phyloP scores from a whole-genome alignment of 1,139 yeast genomes.

The Pichia sp. region DNA sequence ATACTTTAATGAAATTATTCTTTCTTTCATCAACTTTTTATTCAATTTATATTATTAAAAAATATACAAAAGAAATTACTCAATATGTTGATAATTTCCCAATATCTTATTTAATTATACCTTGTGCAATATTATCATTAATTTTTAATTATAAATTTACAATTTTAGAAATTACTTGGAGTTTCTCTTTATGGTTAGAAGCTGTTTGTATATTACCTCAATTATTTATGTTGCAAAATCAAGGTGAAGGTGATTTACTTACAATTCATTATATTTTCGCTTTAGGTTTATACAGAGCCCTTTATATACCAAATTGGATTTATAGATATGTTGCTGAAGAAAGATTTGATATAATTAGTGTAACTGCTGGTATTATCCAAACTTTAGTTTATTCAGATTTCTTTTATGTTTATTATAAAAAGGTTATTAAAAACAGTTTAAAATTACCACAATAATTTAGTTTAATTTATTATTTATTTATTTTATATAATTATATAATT shows the following conservation, averaged over 20 bases:
- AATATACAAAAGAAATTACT: constrained; percentile 48
- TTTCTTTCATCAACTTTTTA: constrained; percentile 72
- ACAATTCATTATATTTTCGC: constrained; percentile 94
- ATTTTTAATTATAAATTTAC: constrained; percentile 64
- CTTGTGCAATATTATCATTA: constrained; percentile 53
- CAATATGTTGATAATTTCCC: constrained; percentile 66
- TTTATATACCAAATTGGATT: constrained; percentile 92
- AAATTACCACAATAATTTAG: constrained; percentile 40
- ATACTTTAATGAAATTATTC: constrained; percentile 71
- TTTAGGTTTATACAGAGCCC: constrained; percentile 78
- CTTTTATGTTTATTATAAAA: constrained; percentile 82
- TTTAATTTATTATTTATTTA: too few relatives aligned
- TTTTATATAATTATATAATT: background rate
- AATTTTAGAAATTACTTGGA: constrained; percentile 60
- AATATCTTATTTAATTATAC: constrained; percentile 62
- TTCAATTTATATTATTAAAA: constrained; percentile 65
- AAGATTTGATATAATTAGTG: constrained; percentile 63
- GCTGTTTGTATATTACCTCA: constrained; percentile 91
- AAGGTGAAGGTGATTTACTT: constrained; percentile 82
- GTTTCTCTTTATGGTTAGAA: constrained; percentile 82
- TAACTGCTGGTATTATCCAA: constrained; percentile 78
- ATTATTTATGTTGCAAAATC: constrained; percentile 78
- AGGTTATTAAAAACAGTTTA: constrained; percentile 78
- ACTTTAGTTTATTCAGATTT: constrained; percentile 88
- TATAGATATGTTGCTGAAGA: constrained; percentile 72